Percentiles rank a stretch among this genome's conserved stretches.
phyloP scores from a whole-genome alignment of 495 filamentous ascomycete genomes.

The Penicillium canescens region DNA sequence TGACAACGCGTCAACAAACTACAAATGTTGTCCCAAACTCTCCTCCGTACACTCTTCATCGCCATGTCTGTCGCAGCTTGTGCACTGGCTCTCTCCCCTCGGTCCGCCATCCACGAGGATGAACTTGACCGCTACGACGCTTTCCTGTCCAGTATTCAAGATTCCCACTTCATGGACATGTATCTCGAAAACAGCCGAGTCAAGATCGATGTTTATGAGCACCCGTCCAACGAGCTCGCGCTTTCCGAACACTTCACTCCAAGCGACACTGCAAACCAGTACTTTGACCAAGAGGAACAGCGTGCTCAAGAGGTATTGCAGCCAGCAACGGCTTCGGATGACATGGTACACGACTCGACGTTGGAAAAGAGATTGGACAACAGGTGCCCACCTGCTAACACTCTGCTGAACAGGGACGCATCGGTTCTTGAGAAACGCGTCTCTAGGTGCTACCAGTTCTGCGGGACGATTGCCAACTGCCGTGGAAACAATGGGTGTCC shows the following conservation, averaged over 20 bases:
- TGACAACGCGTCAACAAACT: too few species aligned
- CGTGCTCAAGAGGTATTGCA: conserved; percentile 1
- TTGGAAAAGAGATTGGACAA: neutral
- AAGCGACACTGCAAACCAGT: conserved; percentile 4
- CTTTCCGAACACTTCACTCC: conserved; percentile 4
- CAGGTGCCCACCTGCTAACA: neutral
- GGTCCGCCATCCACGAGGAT: conserved; percentile 9
- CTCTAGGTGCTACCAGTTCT: conserved; percentile 16
- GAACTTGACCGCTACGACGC: conserved; percentile 15
- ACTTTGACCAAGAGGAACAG: neutral
- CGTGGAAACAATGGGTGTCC: conserved; percentile 11
- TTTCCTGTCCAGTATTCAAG: neutral
- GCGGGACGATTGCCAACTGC: conserved; percentile 10
- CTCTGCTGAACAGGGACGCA: neutral
- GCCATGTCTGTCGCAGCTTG: neutral
- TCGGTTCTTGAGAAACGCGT: neutral
- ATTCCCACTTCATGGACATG: conserved; percentile 10
- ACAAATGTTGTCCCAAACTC: neutral
- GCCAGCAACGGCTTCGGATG: neutral
- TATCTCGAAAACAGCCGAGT: conserved; percentile 12
- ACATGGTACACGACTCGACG: neutral
- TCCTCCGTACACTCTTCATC: neutral
- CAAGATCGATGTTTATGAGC: conserved; percentile 12
- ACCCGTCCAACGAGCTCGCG: conserved; percentile 8
- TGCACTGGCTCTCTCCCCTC: conserved; percentile 4